Evolutionary conservation across 108 stramenopile genomes (phyloP).

Genomic region (Nitzschia putrida): DNA sequence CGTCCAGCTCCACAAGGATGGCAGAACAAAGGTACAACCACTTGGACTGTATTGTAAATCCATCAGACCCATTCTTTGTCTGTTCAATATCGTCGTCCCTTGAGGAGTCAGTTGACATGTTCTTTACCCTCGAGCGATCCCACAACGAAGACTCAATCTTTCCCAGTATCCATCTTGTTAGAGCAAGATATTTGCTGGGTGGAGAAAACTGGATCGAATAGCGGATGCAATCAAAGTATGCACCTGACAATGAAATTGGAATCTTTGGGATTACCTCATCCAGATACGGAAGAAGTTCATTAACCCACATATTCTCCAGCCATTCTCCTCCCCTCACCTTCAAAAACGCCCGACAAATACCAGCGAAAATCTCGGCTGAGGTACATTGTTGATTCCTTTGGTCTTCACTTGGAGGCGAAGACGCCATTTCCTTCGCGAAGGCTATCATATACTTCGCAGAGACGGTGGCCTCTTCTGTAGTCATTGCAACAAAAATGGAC

Average conservation of each 20-base stretch:
- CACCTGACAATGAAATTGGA: conserved; percentile 63
- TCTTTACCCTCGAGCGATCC: conserved; percentile 45
- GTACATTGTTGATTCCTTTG: conserved; percentile 82
- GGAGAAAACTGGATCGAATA: conserved; percentile 71
- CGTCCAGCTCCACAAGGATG: conserved; percentile 77
- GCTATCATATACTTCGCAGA: conserved; percentile 51
- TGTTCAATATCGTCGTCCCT: conserved; percentile 25
- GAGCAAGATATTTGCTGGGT: conserved; percentile 54
- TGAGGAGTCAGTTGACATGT: conserved; percentile 10
- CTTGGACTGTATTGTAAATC: conserved; percentile 83
- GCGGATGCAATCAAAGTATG: conserved; percentile 76
- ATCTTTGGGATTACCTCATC: conserved; percentile 75
- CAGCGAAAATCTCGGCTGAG: conserved; percentile 86
- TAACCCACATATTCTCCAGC: conserved; percentile 50
- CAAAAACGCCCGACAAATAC: conserved; percentile 59
- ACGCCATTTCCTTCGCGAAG: conserved; percentile 65
- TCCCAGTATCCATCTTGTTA: conserved; percentile 58
- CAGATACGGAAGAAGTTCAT: conserved; percentile 72
- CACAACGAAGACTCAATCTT: conserved; percentile 76
- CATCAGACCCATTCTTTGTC: conserved; percentile 44
- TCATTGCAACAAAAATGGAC: conserved; percentile 52
- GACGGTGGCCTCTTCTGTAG: conserved; percentile 32
- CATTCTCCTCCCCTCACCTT: conserved; percentile 42
- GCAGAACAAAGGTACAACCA: conserved; percentile 80
- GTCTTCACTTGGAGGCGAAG: conserved; percentile 85